Base-by-base conservation (phyloP, 2,329 filamentous ascomycete species). In the Lasiodiplodia gonubiensis region DNA sequence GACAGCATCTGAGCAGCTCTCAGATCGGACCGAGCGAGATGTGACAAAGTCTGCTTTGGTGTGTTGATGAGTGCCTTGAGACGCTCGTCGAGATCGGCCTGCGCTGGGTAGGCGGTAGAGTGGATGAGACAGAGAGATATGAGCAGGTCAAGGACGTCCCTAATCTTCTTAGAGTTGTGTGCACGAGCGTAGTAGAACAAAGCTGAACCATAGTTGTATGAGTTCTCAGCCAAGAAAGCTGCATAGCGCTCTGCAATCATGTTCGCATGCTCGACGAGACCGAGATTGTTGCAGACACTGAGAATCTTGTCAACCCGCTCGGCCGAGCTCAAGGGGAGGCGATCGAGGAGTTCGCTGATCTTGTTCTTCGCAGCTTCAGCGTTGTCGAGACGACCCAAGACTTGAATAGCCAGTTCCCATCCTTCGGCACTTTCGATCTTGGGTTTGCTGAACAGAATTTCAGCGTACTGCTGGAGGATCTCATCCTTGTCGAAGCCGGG, bases 121-220 rank as follows among this genome's bases (percentile, higher is more conserved):
- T 97, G 92, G 52, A 97, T 86, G 18, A 98, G 85, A 54, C 91
- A 97, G 77, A 93, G 91, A 2, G 93, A 93, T 72, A 93, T 94
- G 64, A 98, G 88, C 3, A 95, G 86, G 75, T 96, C 92, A 52
- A 97, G 86, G 23, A 97, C 91, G 70, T 93, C 89, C 73, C 92
- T 92, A 64, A 97, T 90, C 78, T 94, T 96, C 70, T 86, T 84
- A 1, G 88, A 82, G 30, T 90, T 88, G 74, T 96, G 93, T 3
- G 93, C 92, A 14, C 96, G 88, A 27, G 94, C 91, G 77, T 95
- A 98, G 82, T 96, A 97, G 81, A 95, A 90, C 23, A 98, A 85
- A 0, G 93, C 92, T 70, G 94, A 89, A 65, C 94, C 94, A 72
- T 94, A 97, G 66, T 90, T 87, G 72, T 92, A 88, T 0, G 91